Evolutionary conservation across 257 asterid genomes (phyloP).

Genomic region (Nicotiana tomentosiformis): DNA sequence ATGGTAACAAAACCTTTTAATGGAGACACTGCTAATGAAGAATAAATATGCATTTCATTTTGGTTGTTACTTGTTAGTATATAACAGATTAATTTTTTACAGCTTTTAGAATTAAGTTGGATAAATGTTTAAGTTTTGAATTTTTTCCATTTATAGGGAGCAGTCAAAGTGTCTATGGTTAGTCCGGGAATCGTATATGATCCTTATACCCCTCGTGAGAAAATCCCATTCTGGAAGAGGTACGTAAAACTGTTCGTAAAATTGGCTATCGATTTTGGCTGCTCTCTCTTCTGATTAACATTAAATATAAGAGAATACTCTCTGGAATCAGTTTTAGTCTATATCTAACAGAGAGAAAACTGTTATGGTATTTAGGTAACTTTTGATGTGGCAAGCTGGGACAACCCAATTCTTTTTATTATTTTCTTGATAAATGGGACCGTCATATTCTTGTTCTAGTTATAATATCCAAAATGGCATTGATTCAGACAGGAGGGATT

Average conservation of each 20-base stretch:
- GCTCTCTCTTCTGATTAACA: neutral
- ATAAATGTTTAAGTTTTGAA: neutral
- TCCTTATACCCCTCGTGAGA: slow-evolving; percentile 71
- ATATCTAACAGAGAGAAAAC: neutral
- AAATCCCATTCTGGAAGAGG: slow-evolving; percentile 68
- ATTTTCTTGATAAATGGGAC: neutral
- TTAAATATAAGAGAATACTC: neutral
- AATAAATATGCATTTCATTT: neutral
- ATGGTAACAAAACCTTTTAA: slow-evolving; percentile 38
- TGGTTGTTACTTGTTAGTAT: neutral
- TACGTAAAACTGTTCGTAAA: slow-evolving; percentile 20
- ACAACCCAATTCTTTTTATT: neutral
- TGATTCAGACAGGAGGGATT: neutral
- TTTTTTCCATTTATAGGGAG: slow-evolving; percentile 45
- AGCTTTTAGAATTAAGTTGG: neutral
- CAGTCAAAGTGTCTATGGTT: slow-evolving; percentile 48
- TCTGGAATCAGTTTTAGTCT: neutral
- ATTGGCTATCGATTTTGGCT: neutral
- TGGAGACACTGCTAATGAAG: neutral
- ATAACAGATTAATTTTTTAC: neutral
- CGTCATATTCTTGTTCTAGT: neutral
- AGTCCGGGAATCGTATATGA: slow-evolving; percentile 83
- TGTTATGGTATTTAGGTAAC: neutral
- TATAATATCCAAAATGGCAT: neutral
- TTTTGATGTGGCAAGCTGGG: neutral